Evolutionary conservation across 116 monocot genomes (phyloP).

Genomic region (Iris pallida): DNA sequence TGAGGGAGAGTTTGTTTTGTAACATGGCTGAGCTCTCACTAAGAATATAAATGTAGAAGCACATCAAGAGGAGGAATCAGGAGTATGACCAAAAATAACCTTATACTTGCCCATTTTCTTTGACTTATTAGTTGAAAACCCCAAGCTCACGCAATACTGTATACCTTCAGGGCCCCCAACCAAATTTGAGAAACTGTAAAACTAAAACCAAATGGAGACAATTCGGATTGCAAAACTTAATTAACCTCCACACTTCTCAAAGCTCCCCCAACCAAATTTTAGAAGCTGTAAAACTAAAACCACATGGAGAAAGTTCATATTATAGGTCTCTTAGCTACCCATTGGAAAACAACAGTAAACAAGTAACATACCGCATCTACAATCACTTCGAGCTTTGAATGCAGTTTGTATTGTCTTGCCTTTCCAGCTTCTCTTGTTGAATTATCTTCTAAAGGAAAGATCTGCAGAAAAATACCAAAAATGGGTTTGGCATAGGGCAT

Average conservation of each 20-base stretch:
- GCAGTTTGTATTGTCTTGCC: slow-evolving; percentile 27
- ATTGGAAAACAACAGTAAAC: background rate
- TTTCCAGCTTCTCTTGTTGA: slow-evolving; percentile 22
- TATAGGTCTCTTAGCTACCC: too few relatives aligned
- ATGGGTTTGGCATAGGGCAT: too few relatives aligned
- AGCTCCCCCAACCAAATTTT: background rate
- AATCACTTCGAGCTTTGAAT: slow-evolving; percentile 29
- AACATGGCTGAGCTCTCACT: too few relatives aligned
- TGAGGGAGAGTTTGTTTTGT: too few relatives aligned
- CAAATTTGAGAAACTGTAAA: slow-evolving; percentile 16
- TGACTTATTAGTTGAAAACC: too few relatives aligned
- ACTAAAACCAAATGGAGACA: slow-evolving; percentile 5
- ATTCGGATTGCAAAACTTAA: background rate
- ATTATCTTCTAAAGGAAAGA: slow-evolving; percentile 28
- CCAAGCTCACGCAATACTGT: too few relatives aligned
- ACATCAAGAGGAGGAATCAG: too few relatives aligned
- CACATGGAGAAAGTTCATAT: background rate
- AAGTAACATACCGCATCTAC: slow-evolving; percentile 18
- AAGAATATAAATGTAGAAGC: too few relatives aligned
- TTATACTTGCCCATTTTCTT: too few relatives aligned
- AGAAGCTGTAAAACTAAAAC: slow-evolving; percentile 23
- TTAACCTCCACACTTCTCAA: too few relatives aligned
- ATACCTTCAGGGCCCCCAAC: background rate
- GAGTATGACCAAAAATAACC: too few relatives aligned
- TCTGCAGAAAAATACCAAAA: too few relatives aligned